phyloP scores from a whole-genome alignment of 1,284 basidiomycete species.

The Xanthoconium separans region DNA sequence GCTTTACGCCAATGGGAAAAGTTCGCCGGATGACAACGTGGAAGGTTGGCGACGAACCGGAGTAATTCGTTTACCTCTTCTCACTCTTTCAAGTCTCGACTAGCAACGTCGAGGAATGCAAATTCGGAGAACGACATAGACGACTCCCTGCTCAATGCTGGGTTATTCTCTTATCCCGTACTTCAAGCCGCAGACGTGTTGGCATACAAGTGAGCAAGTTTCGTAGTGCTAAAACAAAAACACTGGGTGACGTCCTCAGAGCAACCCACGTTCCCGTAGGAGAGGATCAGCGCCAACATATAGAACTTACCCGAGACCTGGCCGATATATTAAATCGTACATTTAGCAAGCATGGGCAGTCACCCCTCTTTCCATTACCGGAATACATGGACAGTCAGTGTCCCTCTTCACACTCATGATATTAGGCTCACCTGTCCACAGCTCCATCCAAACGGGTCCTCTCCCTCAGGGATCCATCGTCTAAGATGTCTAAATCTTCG shows the following conservation, averaged over 20 bases:
- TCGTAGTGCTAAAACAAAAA: too few relatives aligned
- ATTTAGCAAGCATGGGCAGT: slow-evolving; percentile 36
- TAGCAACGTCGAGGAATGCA: slow-evolving; percentile 53
- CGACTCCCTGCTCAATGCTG: too few relatives aligned
- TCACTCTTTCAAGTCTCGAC: slow-evolving; percentile 54
- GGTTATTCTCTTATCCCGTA: too few relatives aligned
- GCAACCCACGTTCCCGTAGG: slow-evolving; percentile 94
- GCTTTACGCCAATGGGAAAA: slow-evolving; percentile 39
- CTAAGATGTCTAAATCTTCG: slow-evolving; percentile 96
- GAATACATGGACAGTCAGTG: too few relatives aligned
- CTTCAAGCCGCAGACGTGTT: too few relatives aligned
- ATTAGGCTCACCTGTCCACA: slow-evolving; percentile 28
- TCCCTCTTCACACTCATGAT: too few relatives aligned
- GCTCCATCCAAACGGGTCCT: too few relatives aligned
- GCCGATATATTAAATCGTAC: slow-evolving; percentile 82
- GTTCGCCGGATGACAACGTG: not conserved
- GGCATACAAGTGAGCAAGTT: not conserved
- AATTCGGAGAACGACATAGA: too few relatives aligned
- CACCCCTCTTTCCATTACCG: slow-evolving; percentile 25
- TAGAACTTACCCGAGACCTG: slow-evolving; percentile 85
- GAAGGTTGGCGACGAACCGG: slow-evolving; percentile 46
- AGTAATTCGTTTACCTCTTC: not conserved
- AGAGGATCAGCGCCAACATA: slow-evolving; percentile 93
- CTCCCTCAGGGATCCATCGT: slow-evolving; percentile 25
- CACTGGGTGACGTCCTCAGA: slow-evolving; percentile 38